Evolutionary conservation across 768 basidiomycete species (phyloP).

Genomic region (Amanita molliuscula): DNA sequence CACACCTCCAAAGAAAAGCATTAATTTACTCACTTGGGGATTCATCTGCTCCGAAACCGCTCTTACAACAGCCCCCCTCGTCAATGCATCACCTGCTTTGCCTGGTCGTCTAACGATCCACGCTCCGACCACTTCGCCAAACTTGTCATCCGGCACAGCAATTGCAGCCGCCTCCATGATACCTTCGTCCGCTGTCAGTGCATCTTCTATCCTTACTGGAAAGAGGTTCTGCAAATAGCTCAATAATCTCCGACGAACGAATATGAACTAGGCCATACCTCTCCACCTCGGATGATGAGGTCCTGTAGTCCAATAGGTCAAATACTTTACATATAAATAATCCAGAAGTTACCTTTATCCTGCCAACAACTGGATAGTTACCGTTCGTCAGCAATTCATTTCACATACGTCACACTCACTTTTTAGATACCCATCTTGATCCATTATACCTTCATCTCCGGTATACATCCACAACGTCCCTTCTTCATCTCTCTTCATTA

Average conservation of each 20-base stretch:
- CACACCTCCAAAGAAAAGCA: conserved; percentile 4
- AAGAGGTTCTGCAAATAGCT: conserved; percentile 51
- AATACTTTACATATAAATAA: not conserved
- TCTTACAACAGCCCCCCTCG: conserved; percentile 42
- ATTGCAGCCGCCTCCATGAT: conserved; percentile 69
- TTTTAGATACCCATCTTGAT: conserved; percentile 68
- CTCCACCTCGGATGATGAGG: conserved; percentile 80
- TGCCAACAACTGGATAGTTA: conserved; percentile 50
- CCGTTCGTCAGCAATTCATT: not conserved
- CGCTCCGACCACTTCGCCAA: conserved; percentile 74
- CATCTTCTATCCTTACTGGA: conserved; percentile 80
- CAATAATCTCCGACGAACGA: not conserved
- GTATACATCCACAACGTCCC: conserved; percentile 75
- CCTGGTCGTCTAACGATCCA: conserved; percentile 55
- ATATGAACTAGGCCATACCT: conserved; percentile 29
- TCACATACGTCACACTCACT: conserved; percentile 31
- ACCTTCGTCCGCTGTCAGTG: conserved; percentile 38
- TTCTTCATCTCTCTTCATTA: conserved; percentile 43
- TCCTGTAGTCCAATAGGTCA: conserved; percentile 30
- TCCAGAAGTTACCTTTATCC: conserved; percentile 49
- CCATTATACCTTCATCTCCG: conserved; percentile 74
- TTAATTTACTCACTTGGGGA: conserved; percentile 49
- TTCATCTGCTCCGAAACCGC: conserved; percentile 56
- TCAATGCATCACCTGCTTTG: conserved; percentile 20
- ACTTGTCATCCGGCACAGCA: conserved; percentile 55